Evolutionary conservation across 129 eudicot genomes (phyloP), one percentile per base, ranked within the genome.

Genomic region (Glebionis coronaria): DNA sequence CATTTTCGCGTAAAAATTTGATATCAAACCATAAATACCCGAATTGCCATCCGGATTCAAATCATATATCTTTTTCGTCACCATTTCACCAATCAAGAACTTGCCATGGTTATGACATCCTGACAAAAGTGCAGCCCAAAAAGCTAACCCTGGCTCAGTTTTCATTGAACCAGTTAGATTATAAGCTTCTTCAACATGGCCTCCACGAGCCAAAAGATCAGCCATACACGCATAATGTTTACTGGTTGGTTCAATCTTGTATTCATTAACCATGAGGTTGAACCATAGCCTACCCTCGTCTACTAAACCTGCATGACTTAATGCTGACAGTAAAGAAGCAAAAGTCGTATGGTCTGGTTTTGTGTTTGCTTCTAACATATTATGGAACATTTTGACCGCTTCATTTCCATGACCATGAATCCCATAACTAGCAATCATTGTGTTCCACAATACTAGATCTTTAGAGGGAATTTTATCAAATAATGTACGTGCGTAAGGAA

Each of bases 201-300:
- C 97, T 21, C 80, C 85, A 72, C 96, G 95, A 56, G 97, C 93
- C 69, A 91, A 85, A 63, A 91, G 92, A 82, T 91, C 97, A 56
- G 90, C 85, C 87, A 85, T 77, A 60, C 90, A 74, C 38, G 74
- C 79, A 65, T 91, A 87, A 77, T 91, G 97, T 69, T 91, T 91
- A 31, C 74, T 85, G 7, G 58, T 75, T 12, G 97, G 95, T 65
- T 87, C 66, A 55, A 87, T 77, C 25, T 79, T 83, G 74, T 80
- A 83, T 57, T 73, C 63, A 38, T 62, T 58, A 56, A 76, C 78
- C 95, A 91, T 91, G 67, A 63, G 77, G 42, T 81, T 72, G 56
- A 87, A 87, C 90, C 93, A 91, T 51, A 79, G 47, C 18, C 23
- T 68, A 66, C 97, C 97, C 80, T 91, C 88, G 25, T 82, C 73